Base-by-base conservation (phyloP, 2,329 filamentous ascomycete genomes). In the Alternaria ventricosa region DNA sequence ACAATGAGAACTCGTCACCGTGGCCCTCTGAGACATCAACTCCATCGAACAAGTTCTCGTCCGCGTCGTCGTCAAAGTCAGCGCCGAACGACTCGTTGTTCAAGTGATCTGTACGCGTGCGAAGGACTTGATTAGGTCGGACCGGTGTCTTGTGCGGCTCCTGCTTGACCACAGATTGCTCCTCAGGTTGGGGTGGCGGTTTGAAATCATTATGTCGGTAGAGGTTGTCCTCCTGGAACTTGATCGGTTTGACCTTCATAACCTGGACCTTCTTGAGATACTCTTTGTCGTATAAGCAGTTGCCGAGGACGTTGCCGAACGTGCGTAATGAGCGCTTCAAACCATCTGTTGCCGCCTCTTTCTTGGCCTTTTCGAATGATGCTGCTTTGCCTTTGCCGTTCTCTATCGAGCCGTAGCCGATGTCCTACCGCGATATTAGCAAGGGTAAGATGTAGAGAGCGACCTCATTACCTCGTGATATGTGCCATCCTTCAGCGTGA, bases 361-460 rank as follows among this genome's bases (percentile, higher is more conserved):
- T 99, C 84, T 98, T 99, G 1, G 96, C 94, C 82, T 99, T 99
- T 79, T 99, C 96, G 75, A 98, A 99, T 0, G 95, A 96, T 55
- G 92, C 91, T 4, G 94, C 95, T 82, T 99, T 99, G 60, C 93
- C 92, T 81, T 95, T 96, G 79, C 91, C 93, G 75, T 99, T 99
- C 80, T 98, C 95, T 71, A 97, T 97, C 70, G 96, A 92, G 8
- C 96, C 96, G 75, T 99, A 99, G 27, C 96, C 96, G 66, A 98
- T 91, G 77, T 99, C 96, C 86, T 88, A 60, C n/a, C 56, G 18
- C 8, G 27, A 47, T 8, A 66, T 73, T 45, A 70, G 61, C 23
- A 30, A 25, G n/a, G 46, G 15, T 23, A 30, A 56, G 9, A 27
- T 23, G 6, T 4, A n/a, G 12, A 11, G 1, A 23, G 12, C 6